A percentile compares a stretch with the other conserved stretches of the same genome.
These are phyloP conservation scores for Erodium texanum DNA, from an alignment of 441 rosid species.

Conservation along the genomic window DNA sequence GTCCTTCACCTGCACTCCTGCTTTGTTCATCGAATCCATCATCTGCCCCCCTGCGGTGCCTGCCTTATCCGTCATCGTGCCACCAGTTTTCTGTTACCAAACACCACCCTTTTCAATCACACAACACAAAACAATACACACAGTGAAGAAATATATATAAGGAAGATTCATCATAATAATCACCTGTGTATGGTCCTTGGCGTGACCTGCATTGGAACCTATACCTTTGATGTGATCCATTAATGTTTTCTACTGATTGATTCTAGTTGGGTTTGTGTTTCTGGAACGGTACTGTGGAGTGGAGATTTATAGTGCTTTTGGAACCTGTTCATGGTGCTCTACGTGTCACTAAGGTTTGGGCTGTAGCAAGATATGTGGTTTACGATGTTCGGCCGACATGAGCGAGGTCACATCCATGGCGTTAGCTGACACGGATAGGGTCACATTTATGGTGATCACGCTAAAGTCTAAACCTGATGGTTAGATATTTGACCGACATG, in stretches of 20 bases:
- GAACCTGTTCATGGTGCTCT: not conserved
- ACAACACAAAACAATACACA: too few species aligned
- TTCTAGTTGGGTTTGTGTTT: not conserved
- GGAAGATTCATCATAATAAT: too few species aligned
- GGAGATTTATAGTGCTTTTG: not conserved
- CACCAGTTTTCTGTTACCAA: not conserved
- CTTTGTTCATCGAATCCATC: not conserved
- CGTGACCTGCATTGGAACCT: not conserved
- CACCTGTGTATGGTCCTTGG: not conserved
- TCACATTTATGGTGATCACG: too few species aligned
- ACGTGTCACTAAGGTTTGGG: not conserved
- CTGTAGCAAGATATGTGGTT: too few species aligned
- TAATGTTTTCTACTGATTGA: not conserved
- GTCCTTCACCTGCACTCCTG: not conserved
- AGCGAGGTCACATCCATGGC: too few species aligned
- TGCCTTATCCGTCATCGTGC: not conserved
- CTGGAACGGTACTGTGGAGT: not conserved
- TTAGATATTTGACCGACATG: too few species aligned
- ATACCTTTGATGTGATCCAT: not conserved
- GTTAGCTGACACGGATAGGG: too few species aligned
- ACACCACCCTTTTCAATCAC: not conserved
- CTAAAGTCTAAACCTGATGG: too few species aligned
- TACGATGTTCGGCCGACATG: too few species aligned
- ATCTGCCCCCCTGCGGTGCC: not conserved
- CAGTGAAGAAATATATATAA: too few species aligned